Evolutionary conservation across 225 moss, liverwort and hornwort genomes (phyloP).

Genomic region (Physcomitrellopsis africana): DNA sequence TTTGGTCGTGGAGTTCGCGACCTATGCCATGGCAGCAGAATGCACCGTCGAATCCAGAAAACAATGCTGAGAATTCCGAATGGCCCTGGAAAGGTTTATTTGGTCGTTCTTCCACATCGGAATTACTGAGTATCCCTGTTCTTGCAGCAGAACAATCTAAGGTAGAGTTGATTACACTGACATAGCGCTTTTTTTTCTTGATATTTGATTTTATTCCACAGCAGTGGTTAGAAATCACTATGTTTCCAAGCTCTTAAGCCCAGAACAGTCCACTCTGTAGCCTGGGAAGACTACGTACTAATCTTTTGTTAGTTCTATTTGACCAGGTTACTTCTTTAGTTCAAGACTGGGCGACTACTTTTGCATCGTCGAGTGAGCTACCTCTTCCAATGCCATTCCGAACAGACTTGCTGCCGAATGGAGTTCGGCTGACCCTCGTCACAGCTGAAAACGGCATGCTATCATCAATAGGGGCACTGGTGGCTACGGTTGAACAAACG

Average conservation of each 20-base stretch:
- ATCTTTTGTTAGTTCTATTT: neutral
- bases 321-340: slow-evolving; percentile 64
- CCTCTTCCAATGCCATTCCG: slow-evolving; percentile 96
- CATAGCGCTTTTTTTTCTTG: neutral
- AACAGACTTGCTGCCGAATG: slow-evolving; percentile 71
- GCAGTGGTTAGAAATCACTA: neutral
- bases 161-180: slow-evolving; percentile 33
- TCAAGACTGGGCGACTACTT: slow-evolving; percentile 92
- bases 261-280: neutral
- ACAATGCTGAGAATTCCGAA: slow-evolving; percentile 27
- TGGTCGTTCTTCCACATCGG: slow-evolving; percentile 83
- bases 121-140: slow-evolving; percentile 73
- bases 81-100: slow-evolving; percentile 92
- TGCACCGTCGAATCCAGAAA: slow-evolving; percentile 23
- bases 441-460: slow-evolving; percentile 70
- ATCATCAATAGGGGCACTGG: slow-evolving; percentile 67
- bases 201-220: neutral
- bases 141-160: slow-evolving; percentile 48
- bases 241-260: neutral
- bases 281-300: neutral
- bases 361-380: slow-evolving; percentile 93
- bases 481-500: slow-evolving; percentile 71
- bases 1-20: slow-evolving; percentile 87
- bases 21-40: slow-evolving; percentile 52
- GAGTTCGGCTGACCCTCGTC: slow-evolving; percentile 77